Conservation (phyloP, 75 land plant species). For the Pseudotsuga menziesii region DNA sequence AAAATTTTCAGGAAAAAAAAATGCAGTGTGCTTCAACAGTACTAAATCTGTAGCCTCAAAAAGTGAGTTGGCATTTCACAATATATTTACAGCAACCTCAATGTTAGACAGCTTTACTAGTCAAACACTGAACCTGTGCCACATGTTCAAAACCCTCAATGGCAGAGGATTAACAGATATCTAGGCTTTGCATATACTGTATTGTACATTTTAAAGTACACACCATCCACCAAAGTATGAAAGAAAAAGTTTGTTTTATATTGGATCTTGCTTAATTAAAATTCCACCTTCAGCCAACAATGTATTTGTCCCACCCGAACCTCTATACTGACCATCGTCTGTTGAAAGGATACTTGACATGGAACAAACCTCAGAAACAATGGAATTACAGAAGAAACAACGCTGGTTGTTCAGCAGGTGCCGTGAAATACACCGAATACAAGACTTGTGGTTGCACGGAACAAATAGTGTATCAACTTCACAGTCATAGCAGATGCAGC, state of each 20-base stretch:
- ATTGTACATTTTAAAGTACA: constrained; percentile 6
- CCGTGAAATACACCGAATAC: constrained; percentile 79
- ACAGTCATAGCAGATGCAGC: constrained; percentile 88
- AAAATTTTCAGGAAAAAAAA: not conserved
- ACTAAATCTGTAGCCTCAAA: constrained; percentile 8
- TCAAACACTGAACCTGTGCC: constrained; percentile 11
- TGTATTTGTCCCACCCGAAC: constrained; percentile 4
- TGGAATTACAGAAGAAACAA: constrained; percentile 92
- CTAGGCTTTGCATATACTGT: not conserved
- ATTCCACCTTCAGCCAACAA: constrained; percentile 11
- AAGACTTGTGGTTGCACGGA: constrained; percentile 85
- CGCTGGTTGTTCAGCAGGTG: constrained; percentile 90
- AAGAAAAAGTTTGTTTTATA: not conserved
- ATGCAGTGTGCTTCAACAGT: not conserved
- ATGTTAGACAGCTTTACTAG: constrained; percentile 9
- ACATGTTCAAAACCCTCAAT: not conserved
- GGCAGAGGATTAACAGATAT: no score
- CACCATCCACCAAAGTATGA: not conserved
- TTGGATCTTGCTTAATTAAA: constrained; percentile 13
- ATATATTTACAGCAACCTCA: constrained; percentile 9
- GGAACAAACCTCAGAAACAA: constrained; percentile 42
- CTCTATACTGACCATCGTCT: constrained; percentile 10
- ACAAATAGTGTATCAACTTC: constrained; percentile 66
- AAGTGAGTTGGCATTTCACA: constrained; percentile 10
- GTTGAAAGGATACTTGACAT: constrained; percentile 18